Conservation (phyloP, 2,329 filamentous ascomycete species). For the Beauveria australis region DNA sequence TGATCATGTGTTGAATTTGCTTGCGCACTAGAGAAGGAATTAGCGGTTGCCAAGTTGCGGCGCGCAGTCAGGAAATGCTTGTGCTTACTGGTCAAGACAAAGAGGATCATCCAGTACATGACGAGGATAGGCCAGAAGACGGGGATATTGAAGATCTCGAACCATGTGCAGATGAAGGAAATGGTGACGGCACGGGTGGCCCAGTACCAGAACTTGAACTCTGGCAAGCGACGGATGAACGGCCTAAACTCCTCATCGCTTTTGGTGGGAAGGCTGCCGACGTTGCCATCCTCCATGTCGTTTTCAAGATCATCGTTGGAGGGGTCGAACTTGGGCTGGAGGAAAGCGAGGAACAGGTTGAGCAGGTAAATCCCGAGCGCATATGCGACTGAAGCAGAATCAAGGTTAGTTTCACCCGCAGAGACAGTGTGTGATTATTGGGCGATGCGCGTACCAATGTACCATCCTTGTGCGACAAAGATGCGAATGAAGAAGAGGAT, state of each 20-base stretch:
- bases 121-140: conserved; percentile 99
- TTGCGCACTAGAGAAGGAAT: conserved; percentile 65
- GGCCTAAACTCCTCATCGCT: conserved; percentile 96
- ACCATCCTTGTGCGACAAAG: conserved; percentile 92
- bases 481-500: conserved; percentile 82
- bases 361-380: conserved; percentile 97
- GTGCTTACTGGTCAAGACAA: conserved; percentile 82
- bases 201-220: conserved; percentile 99
- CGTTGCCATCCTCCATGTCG: conserved; percentile 88
- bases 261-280: conserved; percentile 79
- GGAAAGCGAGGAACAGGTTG: conserved; percentile 97
- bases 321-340: conserved; percentile 97
- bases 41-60: conserved; percentile 4
- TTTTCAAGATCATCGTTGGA: conserved; percentile 85
- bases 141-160: conserved; percentile 87
- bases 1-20: conserved; percentile 99
- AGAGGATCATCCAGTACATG: conserved; percentile 97
- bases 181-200: conserved; percentile 81
- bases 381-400: conserved; percentile 65
- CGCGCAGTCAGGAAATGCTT: conserved; percentile 32
- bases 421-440: background rate
- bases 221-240: conserved; percentile 89
- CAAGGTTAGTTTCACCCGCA: background rate
- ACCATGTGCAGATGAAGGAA: conserved; percentile 84
- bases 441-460: conserved; percentile 61